phyloP scores from a whole-genome alignment of 2,329 filamentous ascomycete genomes.

The Neonectria faginata region DNA sequence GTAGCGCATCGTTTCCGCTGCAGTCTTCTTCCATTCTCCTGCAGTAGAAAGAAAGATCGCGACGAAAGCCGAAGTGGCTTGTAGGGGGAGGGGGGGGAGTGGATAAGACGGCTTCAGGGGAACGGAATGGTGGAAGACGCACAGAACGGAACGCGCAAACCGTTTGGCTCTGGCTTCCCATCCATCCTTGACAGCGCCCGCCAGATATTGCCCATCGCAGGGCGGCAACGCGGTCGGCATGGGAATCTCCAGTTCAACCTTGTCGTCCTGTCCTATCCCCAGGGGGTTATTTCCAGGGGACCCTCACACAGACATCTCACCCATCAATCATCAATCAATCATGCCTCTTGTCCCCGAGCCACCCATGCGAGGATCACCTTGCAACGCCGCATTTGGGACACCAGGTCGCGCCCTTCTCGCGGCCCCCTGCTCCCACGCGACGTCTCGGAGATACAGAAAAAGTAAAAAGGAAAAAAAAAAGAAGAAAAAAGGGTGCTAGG shows the following conservation, averaged over 20 bases:
- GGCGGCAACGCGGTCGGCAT: not conserved
- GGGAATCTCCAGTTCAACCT: not conserved
- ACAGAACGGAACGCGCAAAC: not conserved
- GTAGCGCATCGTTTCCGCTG: not conserved
- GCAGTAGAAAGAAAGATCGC: not conserved
- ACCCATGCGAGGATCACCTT: conserved; percentile 20
- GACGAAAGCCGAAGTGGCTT: not conserved
- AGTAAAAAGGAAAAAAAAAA: too few relatives aligned
- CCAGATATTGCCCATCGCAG: not conserved
- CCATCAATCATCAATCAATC: too few relatives aligned
- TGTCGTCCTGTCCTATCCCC: not conserved
- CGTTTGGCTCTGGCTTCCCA: not conserved
- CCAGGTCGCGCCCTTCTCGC: not conserved
- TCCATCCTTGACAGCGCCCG: not conserved
- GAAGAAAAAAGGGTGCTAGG: not conserved
- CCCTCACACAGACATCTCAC: too few relatives aligned
- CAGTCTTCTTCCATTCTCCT: not conserved
- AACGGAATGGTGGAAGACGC: not conserved
- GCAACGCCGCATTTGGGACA: conserved; percentile 6
- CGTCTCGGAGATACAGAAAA: not conserved
- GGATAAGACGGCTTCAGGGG: not conserved
- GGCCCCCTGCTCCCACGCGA: not conserved
- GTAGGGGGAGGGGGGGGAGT: not conserved
- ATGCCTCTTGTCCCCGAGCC: not conserved
- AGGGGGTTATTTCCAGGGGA: too few relatives aligned